Base-by-base conservation (phyloP, 306 rosid genomes). In the Argentina anserina region DNA sequence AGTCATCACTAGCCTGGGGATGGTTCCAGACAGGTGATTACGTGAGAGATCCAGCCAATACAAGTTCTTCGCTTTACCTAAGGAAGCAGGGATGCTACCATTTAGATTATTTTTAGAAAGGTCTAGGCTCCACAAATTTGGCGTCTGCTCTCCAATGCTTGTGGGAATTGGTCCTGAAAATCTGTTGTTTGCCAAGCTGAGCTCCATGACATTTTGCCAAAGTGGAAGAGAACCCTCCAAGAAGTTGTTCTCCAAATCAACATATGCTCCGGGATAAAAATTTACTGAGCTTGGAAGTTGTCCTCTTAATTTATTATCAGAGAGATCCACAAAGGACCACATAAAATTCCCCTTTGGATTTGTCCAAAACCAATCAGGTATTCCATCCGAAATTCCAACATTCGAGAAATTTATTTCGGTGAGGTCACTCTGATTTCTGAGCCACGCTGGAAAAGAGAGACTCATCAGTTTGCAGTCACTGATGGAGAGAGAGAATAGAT, bases 321-420 rank as follows among this genome's bases (percentile, higher is more conserved):
- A 65, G 28, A 70, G 50, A 37, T 70, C 74, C 21, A 47, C 49
- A 13, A 15, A 2, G 13, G 0, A 3, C 49, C 49, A 43, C 18
- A 3, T 5, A 33, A 33, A 33, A 33, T 0, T 33, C 36, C 3
- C 4, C 36, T 33, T 33, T 33, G 36, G 36, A 33, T 2, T 33
- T 33, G 36, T 21, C 70, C 70, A 71, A 36, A 71, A 55, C 75
- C 75, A 71, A 39, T 71, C 36, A 6, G 66, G 66, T 13, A 55
- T 58, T 1, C 18, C 18, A 45, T 55, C 66, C 13, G 53, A 55
- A 25, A 71, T 55, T 39, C 36, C 28, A 14, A 45, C 18, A 7
- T 43, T 13, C 13, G 49, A 43, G 49, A 43, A 43, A 43, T 13
- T 43, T 43, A 43, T 11, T 42, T 13, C 18, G 3, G 0, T 0